Base-by-base conservation (phyloP, 768 basidiomycete genomes). In the Lyophyllum decastes region DNA sequence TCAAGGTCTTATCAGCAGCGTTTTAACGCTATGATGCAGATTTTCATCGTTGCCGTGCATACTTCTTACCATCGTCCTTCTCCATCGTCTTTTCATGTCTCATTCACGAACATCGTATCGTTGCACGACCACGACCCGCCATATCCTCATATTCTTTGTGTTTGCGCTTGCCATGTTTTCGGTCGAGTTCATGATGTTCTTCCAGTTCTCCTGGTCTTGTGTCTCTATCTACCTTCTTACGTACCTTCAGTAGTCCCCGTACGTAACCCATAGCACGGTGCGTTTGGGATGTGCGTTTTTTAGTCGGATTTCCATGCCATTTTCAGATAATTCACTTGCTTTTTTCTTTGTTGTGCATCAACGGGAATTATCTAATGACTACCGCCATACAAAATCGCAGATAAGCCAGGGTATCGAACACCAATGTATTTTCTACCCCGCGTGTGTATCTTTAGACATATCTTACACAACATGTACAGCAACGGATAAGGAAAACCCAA, bases 101-200 rank as follows among this genome's bases (percentile, higher is more conserved):
- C 26, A 24, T 21, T 22, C 26, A 35, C 33, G 33, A 38, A 47
- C 34, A 30, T n/a, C 9, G 43, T 45, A 54, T 24, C 12, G 27
- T 30, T 54, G 16, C 45, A 46, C 26, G 45, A 50, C 49, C 10
- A 50, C 49, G 49, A 50, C 24, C 41, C 52, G 40, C 17, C 38
- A 8, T 44, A 43, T 52, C n/a, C 21, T 24, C 26, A 12, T n/a
- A n/a, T 24, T 45, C n/a, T 56, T 47, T 49, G 54, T 53, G 51
- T 49, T 52, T 52, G 55, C 46, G 46, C 24, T 49, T 34, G 17
- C 22, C 38, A 21, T 47, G 30, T 49, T 54, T 40, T 46, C 21
- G 57, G 34, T 49, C 44, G 26, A 49, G 34, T 47, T 54, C 34
- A 40, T 61, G 35, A 49, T 59, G 5, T 49, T 50, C 16, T 24